These are phyloP conservation scores for Yarrowia yakushimensis DNA, from an alignment of 805 yeast genomes.

Conservation along the genomic window DNA sequence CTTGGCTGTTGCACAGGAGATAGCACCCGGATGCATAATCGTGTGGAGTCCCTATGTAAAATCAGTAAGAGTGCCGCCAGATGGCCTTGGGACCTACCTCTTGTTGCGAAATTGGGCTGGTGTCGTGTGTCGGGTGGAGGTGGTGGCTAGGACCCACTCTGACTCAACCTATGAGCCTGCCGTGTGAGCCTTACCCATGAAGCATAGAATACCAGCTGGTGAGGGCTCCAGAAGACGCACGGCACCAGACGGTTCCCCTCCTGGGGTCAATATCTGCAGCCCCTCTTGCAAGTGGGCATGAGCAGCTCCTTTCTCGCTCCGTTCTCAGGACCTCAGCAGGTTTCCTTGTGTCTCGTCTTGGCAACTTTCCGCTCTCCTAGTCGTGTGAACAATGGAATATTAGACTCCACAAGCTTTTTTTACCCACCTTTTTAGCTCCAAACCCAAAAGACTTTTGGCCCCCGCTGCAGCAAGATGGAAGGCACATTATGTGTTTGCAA, in stretches of 20 bases:
- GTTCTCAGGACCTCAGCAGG: neutral
- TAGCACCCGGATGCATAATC: neutral
- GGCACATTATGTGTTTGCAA: constrained; percentile 6
- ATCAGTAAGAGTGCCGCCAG: neutral
- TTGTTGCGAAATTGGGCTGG: no score
- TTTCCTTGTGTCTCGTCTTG: neutral
- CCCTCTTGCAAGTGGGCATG: neutral
- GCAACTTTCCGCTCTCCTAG: neutral
- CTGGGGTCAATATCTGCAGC: neutral
- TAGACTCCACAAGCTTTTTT: neutral
- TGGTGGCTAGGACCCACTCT: constrained; percentile 1
- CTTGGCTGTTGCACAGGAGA: neutral
- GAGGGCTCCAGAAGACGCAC: neutral
- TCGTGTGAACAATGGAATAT: constrained; percentile 15
- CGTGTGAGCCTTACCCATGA: neutral
- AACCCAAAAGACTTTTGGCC: neutral
- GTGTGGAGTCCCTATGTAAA: neutral
- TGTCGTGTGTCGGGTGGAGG: no score
- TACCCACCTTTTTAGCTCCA: neutral
- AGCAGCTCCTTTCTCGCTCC: neutral
- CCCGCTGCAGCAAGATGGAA: constrained; percentile 18
- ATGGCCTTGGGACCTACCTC: no score
- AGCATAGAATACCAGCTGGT: neutral
- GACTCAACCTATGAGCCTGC: neutral
- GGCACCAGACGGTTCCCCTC: neutral